These are phyloP conservation scores for Lachnellula occidentalis DNA, from an alignment of 2,329 filamentous ascomycete genomes.

Conservation along the genomic window DNA sequence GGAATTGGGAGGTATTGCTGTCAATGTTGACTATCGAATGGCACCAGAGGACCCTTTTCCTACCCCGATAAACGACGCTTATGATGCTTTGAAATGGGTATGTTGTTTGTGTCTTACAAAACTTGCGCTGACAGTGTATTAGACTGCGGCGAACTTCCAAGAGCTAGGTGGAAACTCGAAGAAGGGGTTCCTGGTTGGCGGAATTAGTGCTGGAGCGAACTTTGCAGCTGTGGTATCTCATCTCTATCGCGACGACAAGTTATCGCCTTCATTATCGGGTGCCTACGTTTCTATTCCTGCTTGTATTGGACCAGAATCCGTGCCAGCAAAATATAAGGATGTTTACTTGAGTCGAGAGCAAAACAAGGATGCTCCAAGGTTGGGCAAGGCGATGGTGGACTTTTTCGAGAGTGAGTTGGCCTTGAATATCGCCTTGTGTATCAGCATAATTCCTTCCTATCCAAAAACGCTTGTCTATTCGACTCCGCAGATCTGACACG, in stretches of 20 bases:
- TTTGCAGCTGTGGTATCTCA: conserved; percentile 36
- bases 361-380: conserved; percentile 34
- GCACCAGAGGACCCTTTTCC: conserved; percentile 44
- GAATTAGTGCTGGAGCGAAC: conserved; percentile 42
- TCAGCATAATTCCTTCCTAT: neutral
- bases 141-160: conserved; percentile 34
- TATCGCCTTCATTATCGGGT: conserved; percentile 41
- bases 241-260: conserved; percentile 35
- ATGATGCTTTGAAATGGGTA: conserved; percentile 42
- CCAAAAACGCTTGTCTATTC: neutral
- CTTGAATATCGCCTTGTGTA: neutral
- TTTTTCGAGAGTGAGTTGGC: conserved; percentile 23
- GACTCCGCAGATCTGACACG: neutral
- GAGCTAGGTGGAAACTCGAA: conserved; percentile 36
- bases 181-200: conserved; percentile 44
- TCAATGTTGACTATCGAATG: conserved; percentile 40
- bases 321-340: conserved; percentile 34
- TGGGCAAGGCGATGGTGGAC: conserved; percentile 27
- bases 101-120: neutral
- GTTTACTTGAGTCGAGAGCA: conserved; percentile 38
- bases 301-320: neutral
- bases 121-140: neutral
- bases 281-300: conserved; percentile 41
- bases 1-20: conserved; percentile 34
- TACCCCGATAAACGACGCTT: conserved; percentile 37